Evolutionary conservation across 1,284 basidiomycete species (phyloP).

Genomic region (Ceratobasidium sp.): DNA sequence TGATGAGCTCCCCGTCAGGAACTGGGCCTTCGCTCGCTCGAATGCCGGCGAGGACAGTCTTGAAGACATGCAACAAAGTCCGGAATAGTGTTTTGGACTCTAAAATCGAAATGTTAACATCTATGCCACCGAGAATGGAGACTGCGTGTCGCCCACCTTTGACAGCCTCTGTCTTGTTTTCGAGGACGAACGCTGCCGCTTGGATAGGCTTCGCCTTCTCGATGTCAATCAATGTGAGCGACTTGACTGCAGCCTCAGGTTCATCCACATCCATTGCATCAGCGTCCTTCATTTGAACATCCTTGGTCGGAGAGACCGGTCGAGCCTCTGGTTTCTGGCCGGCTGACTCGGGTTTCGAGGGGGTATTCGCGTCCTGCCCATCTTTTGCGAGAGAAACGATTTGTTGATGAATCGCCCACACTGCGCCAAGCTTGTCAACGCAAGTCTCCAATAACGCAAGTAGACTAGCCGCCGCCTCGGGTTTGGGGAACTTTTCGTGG

Average conservation of each 20-base stretch:
- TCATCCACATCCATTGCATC: constrained; percentile 39
- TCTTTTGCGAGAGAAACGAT: constrained; percentile 65
- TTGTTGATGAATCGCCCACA: constrained; percentile 72
- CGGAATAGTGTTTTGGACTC: constrained; percentile 91
- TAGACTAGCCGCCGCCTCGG: constrained; percentile 77
- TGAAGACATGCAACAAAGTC: constrained; percentile 91
- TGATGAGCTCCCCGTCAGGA: constrained; percentile 90
- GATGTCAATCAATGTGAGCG: constrained; percentile 60
- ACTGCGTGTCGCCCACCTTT: constrained; percentile 66
- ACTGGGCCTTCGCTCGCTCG: constrained; percentile 83
- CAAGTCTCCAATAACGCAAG: constrained; percentile 85
- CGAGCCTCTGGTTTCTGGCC: constrained; percentile 15
- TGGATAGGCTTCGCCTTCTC: constrained; percentile 86
- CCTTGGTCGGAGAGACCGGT: constrained; percentile 16
- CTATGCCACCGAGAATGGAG: constrained; percentile 30
- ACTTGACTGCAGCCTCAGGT: constrained; percentile 9
- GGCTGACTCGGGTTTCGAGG: constrained; percentile 38
- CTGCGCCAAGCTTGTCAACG: constrained; percentile 87
- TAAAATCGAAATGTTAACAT: constrained; percentile 55
- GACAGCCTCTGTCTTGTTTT: constrained; percentile 81
- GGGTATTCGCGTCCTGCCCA: constrained; percentile 54
- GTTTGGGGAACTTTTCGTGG: constrained; percentile 76
- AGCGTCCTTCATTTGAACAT: constrained; percentile 30
- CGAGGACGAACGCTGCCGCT: constrained; percentile 77
- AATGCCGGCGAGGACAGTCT: constrained; percentile 83